Evolutionary conservation across 345 rosid genomes (phyloP), one percentile per base, ranked within the genome.

Genomic region (Geranium rotundifolium): DNA sequence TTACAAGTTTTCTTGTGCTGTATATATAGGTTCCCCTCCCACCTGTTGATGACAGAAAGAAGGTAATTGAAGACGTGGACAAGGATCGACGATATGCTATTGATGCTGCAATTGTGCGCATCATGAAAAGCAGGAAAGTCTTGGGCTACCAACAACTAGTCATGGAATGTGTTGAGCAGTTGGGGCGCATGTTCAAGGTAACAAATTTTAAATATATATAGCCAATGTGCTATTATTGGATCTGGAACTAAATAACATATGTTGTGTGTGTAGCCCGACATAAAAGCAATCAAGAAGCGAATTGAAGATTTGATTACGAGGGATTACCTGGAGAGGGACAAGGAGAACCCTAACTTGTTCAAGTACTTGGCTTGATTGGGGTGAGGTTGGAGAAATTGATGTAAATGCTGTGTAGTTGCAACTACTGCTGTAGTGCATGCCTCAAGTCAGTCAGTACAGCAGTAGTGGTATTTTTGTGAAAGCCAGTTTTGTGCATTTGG

Each of bases 111-210:
- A 80, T 86, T 62, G 93, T 84, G 14, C 84, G 93, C 63, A 84
- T 84, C 66, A 86, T 86, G 93, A 86, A 86, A 78, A 80, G 89
- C 58, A 59, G 86, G 55, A 86, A 86, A 70, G 79, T 80, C 56
- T 70, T 82, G 67, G 77, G 81, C 17, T 82, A 86, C 65, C 89
- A 81, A 52, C 82, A 77, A 19, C 63, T 86, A 70, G 88, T 84
- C 29, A 13, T 57, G 65, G 85, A 81, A 70, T 84, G 88, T 64
- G 85, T 86, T 2, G 89, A 84, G 79, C 92, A 84, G 64, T 70
- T 86, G 69, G 77, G 81, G 19, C 85, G 82, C 64, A 82, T 79
- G 88, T 86, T 86, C 72, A 86, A 84, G 85, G 92, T 82, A 71
- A 17, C 19, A 17, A 17, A 55, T 46, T n/a, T 27, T 34, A 5